phyloP scores from a whole-genome alignment of 352 stramenopile genomes.

The Globisporangium uncinulatum region DNA sequence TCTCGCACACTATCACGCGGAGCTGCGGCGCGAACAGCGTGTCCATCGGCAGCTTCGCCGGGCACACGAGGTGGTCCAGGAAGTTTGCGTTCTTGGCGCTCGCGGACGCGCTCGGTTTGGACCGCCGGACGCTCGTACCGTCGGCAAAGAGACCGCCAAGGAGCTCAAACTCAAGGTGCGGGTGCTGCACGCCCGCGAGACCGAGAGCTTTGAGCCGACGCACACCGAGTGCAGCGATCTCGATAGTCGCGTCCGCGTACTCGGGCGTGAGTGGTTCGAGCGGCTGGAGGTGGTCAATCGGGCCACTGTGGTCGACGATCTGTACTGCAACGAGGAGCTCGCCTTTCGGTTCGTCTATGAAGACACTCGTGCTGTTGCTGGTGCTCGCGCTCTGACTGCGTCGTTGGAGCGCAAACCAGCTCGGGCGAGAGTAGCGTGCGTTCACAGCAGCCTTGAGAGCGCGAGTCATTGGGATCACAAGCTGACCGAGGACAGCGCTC shows the following conservation, averaged over 20 bases:
- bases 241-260: constrained; percentile 46
- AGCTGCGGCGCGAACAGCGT: constrained; percentile 57
- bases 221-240: constrained; percentile 66
- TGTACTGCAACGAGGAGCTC: constrained; percentile 61
- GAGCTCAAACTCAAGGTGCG: constrained; percentile 66
- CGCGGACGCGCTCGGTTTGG: constrained; percentile 26
- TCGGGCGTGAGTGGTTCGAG: constrained; percentile 37
- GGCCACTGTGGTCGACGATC: constrained; percentile 41
- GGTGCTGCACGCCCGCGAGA: constrained; percentile 47
- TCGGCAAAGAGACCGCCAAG: constrained; percentile 45
- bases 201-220: constrained; percentile 55
- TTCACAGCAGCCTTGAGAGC: constrained; percentile 36
- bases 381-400: constrained; percentile 9
- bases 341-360: constrained; percentile 33
- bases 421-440: constrained; percentile 37
- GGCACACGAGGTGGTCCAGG: constrained; percentile 46
- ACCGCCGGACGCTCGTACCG: constrained; percentile 33
- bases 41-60: constrained; percentile 51
- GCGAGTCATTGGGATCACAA: constrained; percentile 40
- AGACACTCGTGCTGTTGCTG: constrained; percentile 4
- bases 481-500: constrained; percentile 30
- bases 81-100: constrained; percentile 73
- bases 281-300: constrained; percentile 20
- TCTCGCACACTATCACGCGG: constrained; percentile 52
- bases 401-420: constrained; percentile 37